Conservation (phyloP, 2,329 filamentous ascomycete species). For the Eutypella sp. region DNA sequence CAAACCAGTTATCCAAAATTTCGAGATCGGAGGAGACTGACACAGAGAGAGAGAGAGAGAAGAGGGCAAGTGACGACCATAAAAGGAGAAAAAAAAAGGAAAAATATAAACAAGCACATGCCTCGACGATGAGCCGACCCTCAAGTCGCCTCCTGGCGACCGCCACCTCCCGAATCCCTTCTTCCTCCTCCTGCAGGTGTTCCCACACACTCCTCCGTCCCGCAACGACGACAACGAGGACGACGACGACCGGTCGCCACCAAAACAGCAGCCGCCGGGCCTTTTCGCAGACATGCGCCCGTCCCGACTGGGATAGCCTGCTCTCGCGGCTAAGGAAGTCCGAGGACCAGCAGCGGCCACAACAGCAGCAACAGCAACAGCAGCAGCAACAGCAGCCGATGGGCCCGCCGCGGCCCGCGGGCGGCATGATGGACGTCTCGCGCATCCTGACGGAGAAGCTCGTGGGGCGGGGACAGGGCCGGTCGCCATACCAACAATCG, state of each 20-base stretch:
- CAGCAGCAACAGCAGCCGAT: constrained; percentile 1
- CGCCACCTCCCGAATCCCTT: constrained; percentile 29
- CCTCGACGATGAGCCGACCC: constrained; percentile 39
- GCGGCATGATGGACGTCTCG: not conserved
- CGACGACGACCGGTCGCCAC: no score
- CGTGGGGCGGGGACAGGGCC: not conserved
- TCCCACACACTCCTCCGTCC: constrained; percentile 13
- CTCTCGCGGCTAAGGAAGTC: not conserved
- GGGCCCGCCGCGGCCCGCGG: not conserved
- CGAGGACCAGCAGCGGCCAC: not conserved
- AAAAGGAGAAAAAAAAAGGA: not conserved
- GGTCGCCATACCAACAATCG: constrained; percentile 8
- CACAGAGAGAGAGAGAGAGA: not conserved
- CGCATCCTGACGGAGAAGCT: not conserved
- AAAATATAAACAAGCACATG: constrained; percentile 15
- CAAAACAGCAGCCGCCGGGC: constrained; percentile 16
- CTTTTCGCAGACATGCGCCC: constrained; percentile 36
- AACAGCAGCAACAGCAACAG: not conserved
- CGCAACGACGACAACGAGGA: no score
- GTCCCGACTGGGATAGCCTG: constrained; percentile 13
- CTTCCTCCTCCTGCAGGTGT: constrained; percentile 11
- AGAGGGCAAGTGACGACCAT: not conserved
- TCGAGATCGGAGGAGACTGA: constrained; percentile 6
- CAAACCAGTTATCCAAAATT: constrained; percentile 6
- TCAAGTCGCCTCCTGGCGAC: constrained; percentile 40